Conservation (phyloP, 768 basidiomycete species). For the Serendipita sp. region DNA sequence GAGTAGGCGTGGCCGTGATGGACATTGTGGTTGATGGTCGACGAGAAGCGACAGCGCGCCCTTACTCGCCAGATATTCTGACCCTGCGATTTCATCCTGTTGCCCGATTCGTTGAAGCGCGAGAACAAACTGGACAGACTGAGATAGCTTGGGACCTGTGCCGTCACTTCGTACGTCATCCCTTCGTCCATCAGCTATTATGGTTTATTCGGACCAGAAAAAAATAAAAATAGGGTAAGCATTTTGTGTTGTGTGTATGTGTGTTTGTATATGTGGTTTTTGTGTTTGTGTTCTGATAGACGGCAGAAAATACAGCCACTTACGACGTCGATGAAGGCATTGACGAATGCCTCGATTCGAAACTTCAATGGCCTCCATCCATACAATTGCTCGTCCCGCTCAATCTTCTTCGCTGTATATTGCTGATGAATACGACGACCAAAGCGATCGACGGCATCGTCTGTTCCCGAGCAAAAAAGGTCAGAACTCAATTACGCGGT, state of each 20-base stretch:
- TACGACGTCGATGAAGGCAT: background rate
- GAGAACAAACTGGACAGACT: background rate
- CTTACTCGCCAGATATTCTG: background rate
- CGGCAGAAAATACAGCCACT: background rate
- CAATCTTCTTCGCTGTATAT: background rate
- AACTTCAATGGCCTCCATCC: background rate
- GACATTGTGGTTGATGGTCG: too few species aligned
- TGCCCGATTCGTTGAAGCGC: background rate
- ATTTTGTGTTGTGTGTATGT: too few species aligned
- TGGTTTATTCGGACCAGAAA: background rate
- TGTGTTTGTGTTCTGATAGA: background rate
- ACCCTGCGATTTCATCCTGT: background rate
- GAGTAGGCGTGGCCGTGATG: too few species aligned
- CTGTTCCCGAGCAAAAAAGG: background rate
- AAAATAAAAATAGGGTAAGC: background rate
- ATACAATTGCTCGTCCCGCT: background rate
- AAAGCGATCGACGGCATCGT: background rate
- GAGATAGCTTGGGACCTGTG: background rate
- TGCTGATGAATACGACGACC: background rate
- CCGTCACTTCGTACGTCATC: background rate
- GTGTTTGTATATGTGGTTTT: background rate
- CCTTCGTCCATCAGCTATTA: background rate
- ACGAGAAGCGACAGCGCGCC: too few species aligned
- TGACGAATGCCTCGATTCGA: background rate
- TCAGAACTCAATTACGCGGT: too few species aligned